A percentile compares a stretch with the other conserved stretches of the same genome.
Evolutionary conservation across 192 early-diverging fungal species (phyloP).

Genomic region (Coemansia sp.): DNA sequence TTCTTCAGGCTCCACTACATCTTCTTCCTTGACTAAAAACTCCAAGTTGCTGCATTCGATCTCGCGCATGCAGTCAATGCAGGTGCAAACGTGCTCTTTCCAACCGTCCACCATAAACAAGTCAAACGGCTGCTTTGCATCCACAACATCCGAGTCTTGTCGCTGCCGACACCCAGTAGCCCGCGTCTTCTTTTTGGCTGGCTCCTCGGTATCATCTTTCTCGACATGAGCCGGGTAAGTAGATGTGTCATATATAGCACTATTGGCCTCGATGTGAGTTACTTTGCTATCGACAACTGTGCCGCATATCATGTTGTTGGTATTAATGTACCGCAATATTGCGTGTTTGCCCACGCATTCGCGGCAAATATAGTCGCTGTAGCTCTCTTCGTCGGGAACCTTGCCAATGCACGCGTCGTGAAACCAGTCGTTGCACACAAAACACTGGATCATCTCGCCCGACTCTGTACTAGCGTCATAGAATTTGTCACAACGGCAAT

Average conservation of each 20-base stretch:
- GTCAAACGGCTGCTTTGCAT: constrained; percentile 55
- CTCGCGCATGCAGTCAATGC: constrained; percentile 58
- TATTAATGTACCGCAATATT: constrained; percentile 33
- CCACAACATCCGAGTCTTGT: constrained; percentile 29
- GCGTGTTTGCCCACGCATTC: constrained; percentile 29
- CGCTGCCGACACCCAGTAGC: constrained; percentile 18
- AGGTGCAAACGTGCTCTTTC: constrained; percentile 73
- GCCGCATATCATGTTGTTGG: constrained; percentile 23
- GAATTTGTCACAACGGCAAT: constrained; percentile 79
- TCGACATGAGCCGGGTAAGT: not conserved
- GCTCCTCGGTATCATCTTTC: constrained; percentile 2
- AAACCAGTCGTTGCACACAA: constrained; percentile 86
- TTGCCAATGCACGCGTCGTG: constrained; percentile 71
- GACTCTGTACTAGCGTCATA: constrained; percentile 77
- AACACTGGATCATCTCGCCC: constrained; percentile 81
- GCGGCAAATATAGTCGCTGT: constrained; percentile 47
- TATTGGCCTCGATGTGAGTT: not conserved
- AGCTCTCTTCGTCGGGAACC: constrained; percentile 36
- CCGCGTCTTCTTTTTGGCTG: constrained; percentile 21
- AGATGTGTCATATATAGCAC: not conserved
- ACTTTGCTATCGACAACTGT: constrained; percentile 17
- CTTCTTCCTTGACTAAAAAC: constrained; percentile 65
- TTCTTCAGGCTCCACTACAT: constrained; percentile 73
- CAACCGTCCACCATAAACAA: constrained; percentile 73
- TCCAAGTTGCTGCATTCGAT: constrained; percentile 52